Conservation (phyloP, 1,139 yeast species). For the Suhomyces coccinellae region DNA sequence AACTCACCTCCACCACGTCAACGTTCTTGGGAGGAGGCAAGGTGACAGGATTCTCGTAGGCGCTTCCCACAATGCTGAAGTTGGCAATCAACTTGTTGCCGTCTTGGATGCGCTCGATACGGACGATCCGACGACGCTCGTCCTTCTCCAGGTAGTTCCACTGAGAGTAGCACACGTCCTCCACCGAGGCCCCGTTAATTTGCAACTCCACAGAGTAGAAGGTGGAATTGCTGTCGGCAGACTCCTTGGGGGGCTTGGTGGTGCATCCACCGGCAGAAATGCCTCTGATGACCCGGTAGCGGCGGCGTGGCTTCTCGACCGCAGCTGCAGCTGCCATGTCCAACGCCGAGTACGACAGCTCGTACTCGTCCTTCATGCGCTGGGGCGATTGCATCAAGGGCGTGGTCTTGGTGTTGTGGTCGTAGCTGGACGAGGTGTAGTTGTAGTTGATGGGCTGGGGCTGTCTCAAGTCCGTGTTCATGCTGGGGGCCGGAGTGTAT, state of each 20-base stretch:
- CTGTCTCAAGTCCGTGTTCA: constrained; percentile 7
- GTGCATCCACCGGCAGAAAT: constrained; percentile 59
- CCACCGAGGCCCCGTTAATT: constrained; percentile 44
- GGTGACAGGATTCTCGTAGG: constrained; percentile 46
- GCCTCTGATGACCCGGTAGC: constrained; percentile 54
- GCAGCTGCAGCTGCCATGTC: constrained; percentile 7
- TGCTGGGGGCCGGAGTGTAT: constrained; percentile 1
- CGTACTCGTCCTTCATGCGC: constrained; percentile 8
- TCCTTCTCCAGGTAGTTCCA: constrained; percentile 49
- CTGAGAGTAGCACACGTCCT: constrained; percentile 49
- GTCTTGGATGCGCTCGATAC: constrained; percentile 55
- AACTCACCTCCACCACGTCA: constrained; percentile 59
- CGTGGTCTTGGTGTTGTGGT: constrained; percentile 4
- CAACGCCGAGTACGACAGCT: constrained; percentile 5
- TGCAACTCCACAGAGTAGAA: constrained; percentile 50
- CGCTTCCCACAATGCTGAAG: constrained; percentile 54
- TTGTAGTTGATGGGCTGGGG: constrained; percentile 9
- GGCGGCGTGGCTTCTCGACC: constrained; percentile 15
- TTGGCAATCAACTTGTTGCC: constrained; percentile 48
- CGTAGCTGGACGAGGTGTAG: constrained; percentile 7
- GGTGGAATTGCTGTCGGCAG: constrained; percentile 31
- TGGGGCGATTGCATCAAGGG: constrained; percentile 9
- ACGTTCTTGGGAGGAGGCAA: constrained; percentile 39
- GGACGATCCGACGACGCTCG: constrained; percentile 56
- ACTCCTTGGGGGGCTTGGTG: constrained; percentile 55